Percentiles rank a stretch among this genome's conserved stretches.
Conservation (phyloP, 164 flowering plant genomes). For the Tinospora cordifolia region DNA sequence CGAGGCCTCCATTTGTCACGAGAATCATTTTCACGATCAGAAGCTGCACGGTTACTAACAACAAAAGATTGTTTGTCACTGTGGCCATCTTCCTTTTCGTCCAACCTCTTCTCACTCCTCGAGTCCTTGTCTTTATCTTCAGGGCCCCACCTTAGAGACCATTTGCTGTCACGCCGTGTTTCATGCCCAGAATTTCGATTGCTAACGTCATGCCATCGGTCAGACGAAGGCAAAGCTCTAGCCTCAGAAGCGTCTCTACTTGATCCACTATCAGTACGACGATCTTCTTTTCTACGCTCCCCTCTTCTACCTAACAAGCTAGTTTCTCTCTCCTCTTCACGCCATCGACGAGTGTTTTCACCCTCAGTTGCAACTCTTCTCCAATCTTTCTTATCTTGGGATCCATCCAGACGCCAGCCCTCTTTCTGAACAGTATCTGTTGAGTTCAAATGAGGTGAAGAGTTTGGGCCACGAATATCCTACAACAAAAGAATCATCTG, state of each 20-base stretch:
- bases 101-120: conserved; percentile 57
- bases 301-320: conserved; percentile 74
- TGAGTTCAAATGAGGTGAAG: conserved; percentile 25
- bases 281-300: conserved; percentile 73
- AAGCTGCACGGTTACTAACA: conserved; percentile 30
- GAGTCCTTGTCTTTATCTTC: conserved; percentile 84
- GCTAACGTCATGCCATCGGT: conserved; percentile 69
- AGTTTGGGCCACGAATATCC: conserved; percentile 53
- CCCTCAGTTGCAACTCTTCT: conserved; percentile 49
- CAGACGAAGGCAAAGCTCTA: conserved; percentile 52
- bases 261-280: conserved; percentile 49
- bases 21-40: conserved; percentile 81
- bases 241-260: conserved; percentile 45
- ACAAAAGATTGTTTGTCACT: conserved; percentile 46
- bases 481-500: conserved; percentile 14
- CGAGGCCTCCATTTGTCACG: conserved; percentile 99
- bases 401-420: conserved; percentile 68
- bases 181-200: conserved; percentile 60
- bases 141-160: conserved; percentile 98
- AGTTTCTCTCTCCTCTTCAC: conserved; percentile 97
- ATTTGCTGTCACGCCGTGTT: conserved; percentile 71
- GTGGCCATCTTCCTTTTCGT: conserved; percentile 72
- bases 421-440: conserved; percentile 56
- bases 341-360: conserved; percentile 81
- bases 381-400: conserved; percentile 84